Conservation (phyloP, 2,329 filamentous ascomycete species). For the Xenoacremonium recifei region DNA sequence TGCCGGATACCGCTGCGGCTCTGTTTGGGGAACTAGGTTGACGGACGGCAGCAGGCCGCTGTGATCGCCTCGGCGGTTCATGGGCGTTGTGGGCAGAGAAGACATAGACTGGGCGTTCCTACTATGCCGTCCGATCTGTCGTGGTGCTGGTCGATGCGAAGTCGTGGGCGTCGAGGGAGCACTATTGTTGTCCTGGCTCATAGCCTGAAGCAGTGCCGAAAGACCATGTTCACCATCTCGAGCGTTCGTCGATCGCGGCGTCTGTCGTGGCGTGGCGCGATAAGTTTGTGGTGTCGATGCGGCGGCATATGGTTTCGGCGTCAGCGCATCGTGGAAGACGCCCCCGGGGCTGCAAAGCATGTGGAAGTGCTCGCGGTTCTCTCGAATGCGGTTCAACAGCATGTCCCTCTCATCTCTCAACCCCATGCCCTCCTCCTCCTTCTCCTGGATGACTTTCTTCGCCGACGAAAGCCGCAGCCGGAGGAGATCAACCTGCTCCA, state of each 20-base stretch:
- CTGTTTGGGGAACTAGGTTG: slow-evolving; percentile 60
- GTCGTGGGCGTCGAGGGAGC: slow-evolving; percentile 68
- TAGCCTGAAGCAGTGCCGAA: slow-evolving; percentile 76
- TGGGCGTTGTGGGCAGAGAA: slow-evolving; percentile 77
- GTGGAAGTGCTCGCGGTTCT: slow-evolving; percentile 86
- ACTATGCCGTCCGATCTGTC: slow-evolving; percentile 61
- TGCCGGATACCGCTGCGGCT: slow-evolving; percentile 47
- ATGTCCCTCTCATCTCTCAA: slow-evolving; percentile 75
- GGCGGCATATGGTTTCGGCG: slow-evolving; percentile 43
- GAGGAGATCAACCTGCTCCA: slow-evolving; percentile 64
- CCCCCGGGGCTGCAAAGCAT: slow-evolving; percentile 73
- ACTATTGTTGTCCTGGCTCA: slow-evolving; percentile 71
- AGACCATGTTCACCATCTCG: slow-evolving; percentile 63
- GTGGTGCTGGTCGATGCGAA: slow-evolving; percentile 43
- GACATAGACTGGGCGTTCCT: slow-evolving; percentile 81
- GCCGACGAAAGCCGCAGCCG: slow-evolving; percentile 67
- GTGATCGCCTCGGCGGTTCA: slow-evolving; percentile 49
- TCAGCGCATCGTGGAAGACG: slow-evolving; percentile 61
- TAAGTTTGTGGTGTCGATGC: slow-evolving; percentile 44
- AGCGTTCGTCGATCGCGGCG: slow-evolving; percentile 44
- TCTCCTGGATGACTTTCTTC: slow-evolving; percentile 74
- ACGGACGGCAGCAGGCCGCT: slow-evolving; percentile 59
- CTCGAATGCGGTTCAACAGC: slow-evolving; percentile 79
- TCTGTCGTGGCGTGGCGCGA: slow-evolving; percentile 50
- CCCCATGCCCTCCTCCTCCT: slow-evolving; percentile 68